Evolutionary conservation across 495 filamentous ascomycete genomes (phyloP).

Genomic region (Aspergillus panamensis): DNA sequence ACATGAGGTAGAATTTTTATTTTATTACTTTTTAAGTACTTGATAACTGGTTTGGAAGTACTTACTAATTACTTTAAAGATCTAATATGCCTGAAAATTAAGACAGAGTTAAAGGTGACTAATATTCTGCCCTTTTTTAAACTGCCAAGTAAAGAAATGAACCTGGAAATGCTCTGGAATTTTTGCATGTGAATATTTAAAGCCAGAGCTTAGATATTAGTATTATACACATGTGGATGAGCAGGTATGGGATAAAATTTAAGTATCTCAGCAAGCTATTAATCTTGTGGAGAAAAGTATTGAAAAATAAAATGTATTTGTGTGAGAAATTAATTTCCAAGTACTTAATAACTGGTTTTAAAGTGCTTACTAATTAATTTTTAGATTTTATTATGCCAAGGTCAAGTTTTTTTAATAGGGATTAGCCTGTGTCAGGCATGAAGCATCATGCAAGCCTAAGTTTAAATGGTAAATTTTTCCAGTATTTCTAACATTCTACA

Average conservation of each 20-base stretch:
- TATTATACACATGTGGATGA: too few species aligned
- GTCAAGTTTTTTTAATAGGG: background rate
- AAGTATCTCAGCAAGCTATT: background rate
- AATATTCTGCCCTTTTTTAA: background rate
- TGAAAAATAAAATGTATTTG: constrained; percentile 4
- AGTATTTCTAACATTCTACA: too few species aligned
- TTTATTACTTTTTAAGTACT: too few species aligned
- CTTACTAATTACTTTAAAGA: too few species aligned
- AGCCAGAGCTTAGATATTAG: too few species aligned
- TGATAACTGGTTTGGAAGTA: too few species aligned
- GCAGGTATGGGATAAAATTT: background rate
- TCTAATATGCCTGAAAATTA: background rate
- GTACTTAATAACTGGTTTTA: background rate
- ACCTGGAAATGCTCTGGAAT: background rate
- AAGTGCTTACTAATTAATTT: constrained; percentile 1
- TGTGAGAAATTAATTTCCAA: too few species aligned
- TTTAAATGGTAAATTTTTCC: too few species aligned
- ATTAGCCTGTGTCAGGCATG: too few species aligned
- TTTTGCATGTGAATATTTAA: too few species aligned
- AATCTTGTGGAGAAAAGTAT: background rate
- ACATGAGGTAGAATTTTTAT: too few species aligned
- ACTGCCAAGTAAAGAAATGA: background rate
- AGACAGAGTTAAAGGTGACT: background rate
- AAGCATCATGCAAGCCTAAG: too few species aligned
- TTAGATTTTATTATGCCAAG: constrained; percentile 4